A percentile compares a stretch with the other conserved stretches of the same genome.
Evolutionary conservation across 345 rosid species (phyloP).

Genomic region (Rhizophora mangle): DNA sequence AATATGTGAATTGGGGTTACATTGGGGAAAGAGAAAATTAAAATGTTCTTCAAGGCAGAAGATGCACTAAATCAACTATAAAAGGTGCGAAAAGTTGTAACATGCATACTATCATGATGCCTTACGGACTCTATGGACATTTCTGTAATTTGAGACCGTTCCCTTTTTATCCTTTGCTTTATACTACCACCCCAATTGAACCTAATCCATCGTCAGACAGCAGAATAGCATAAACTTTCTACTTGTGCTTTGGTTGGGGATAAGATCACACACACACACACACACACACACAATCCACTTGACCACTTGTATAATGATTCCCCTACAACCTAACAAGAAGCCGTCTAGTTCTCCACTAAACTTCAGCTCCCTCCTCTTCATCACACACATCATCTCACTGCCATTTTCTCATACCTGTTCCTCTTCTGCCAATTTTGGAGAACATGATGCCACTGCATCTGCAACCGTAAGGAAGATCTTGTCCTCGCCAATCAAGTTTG

Average conservation of each 20-base stretch:
- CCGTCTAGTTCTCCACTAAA: too few relatives aligned
- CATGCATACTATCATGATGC: not conserved
- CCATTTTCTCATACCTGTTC: constrained; percentile 6
- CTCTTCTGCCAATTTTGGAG: constrained; percentile 42
- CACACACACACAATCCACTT: too few relatives aligned
- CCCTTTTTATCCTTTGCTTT: too few relatives aligned
- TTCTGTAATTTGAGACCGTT: too few relatives aligned
- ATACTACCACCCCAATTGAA: too few relatives aligned
- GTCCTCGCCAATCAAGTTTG: constrained; percentile 52
- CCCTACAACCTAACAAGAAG: too few relatives aligned
- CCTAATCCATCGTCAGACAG: too few relatives aligned
- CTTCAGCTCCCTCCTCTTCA: not conserved
- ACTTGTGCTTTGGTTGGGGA: too few relatives aligned
- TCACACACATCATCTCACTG: not conserved
- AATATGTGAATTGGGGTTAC: not conserved
- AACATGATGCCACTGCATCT: constrained; percentile 69
- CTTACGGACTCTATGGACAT: too few relatives aligned
- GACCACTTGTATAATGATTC: too few relatives aligned
- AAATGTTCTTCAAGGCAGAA: not conserved
- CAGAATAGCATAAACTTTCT: too few relatives aligned
- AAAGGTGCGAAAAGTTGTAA: not conserved
- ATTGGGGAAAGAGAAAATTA: not conserved
- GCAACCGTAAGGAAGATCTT: constrained; percentile 75
- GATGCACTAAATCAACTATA: not conserved
- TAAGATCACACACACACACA: too few relatives aligned